A percentile compares a stretch with the other conserved stretches of the same genome.
These are phyloP conservation scores for Hibiscus mutabilis DNA, from an alignment of 345 rosid species.

Conservation along the genomic window DNA sequence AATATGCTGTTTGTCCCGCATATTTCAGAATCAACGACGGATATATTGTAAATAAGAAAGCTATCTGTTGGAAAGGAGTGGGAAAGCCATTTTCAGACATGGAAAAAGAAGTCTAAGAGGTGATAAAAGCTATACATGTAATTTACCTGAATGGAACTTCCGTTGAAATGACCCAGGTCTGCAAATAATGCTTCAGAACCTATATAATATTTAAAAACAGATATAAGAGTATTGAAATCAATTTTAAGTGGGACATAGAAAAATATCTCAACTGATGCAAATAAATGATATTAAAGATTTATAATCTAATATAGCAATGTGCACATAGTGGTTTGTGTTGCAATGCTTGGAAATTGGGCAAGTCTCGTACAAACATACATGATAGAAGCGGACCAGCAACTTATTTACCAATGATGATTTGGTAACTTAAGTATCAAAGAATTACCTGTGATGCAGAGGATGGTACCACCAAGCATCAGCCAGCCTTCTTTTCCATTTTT, in stretches of 20 bases:
- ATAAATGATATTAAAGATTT: neutral
- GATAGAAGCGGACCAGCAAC: neutral
- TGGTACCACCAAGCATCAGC: constrained; percentile 73
- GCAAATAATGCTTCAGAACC: constrained; percentile 92
- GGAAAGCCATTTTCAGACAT: constrained; percentile 2
- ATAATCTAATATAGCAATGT: too few species aligned
- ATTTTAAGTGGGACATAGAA: too few species aligned
- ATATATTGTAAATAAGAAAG: constrained; percentile 63
- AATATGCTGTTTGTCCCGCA: constrained; percentile 85
- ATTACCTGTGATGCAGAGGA: constrained; percentile 78
- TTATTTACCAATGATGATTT: neutral
- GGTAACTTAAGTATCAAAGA: neutral
- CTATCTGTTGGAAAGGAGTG: constrained; percentile 38
- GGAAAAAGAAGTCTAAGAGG: neutral
- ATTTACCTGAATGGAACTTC: constrained; percentile 51
- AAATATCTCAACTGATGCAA: too few species aligned
- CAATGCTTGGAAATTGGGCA: neutral
- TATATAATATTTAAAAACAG: too few species aligned
- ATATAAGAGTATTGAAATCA: neutral
- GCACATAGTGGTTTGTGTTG: too few species aligned
- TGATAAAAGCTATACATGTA: neutral
- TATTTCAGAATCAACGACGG: constrained; percentile 81
- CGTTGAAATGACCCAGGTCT: constrained; percentile 79
- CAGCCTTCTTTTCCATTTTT: constrained; percentile 72
- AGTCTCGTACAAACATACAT: neutral